phyloP scores from a whole-genome alignment of 1,139 yeast species.

The Geotrichum histeridarum region DNA sequence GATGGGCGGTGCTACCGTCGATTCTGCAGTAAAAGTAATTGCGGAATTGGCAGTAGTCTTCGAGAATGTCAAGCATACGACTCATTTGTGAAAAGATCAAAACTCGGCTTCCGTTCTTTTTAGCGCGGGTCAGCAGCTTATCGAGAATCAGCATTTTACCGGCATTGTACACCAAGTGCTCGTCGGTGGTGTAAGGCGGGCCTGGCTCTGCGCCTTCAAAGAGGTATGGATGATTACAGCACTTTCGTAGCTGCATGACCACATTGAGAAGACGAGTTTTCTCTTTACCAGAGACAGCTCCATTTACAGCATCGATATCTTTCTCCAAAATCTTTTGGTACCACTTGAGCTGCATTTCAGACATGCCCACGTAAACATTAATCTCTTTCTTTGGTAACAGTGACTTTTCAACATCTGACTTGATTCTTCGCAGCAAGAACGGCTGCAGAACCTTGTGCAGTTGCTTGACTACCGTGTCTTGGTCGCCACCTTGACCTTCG shows the following conservation, averaged over 20 bases:
- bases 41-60: slow-evolving; percentile 84
- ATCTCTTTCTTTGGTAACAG: slow-evolving; percentile 85
- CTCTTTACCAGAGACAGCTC: slow-evolving; percentile 79
- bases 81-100: slow-evolving; percentile 94
- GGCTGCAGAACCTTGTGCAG: slow-evolving; percentile 82
- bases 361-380: slow-evolving; percentile 88
- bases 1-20: slow-evolving; percentile 93
- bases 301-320: slow-evolving; percentile 94
- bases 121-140: slow-evolving; percentile 67
- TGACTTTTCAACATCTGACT: slow-evolving; percentile 88
- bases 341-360: slow-evolving; percentile 91
- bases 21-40: slow-evolving; percentile 85
- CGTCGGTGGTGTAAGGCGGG: slow-evolving; percentile 96
- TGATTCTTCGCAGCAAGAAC: slow-evolving; percentile 80
- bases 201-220: slow-evolving; percentile 99
- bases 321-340: slow-evolving; percentile 82
- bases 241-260: slow-evolving; percentile 93
- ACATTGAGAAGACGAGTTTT: slow-evolving; percentile 85
- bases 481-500: slow-evolving; percentile 47
- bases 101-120: slow-evolving; percentile 79
- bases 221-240: slow-evolving; percentile 94
- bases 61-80: slow-evolving; percentile 81
- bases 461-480: slow-evolving; percentile 76
- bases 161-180: slow-evolving; percentile 78
- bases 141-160: slow-evolving; percentile 90